Conservation (phyloP, 2,329 filamentous ascomycete genomes). For the Rhynchosporium agropyri region DNA sequence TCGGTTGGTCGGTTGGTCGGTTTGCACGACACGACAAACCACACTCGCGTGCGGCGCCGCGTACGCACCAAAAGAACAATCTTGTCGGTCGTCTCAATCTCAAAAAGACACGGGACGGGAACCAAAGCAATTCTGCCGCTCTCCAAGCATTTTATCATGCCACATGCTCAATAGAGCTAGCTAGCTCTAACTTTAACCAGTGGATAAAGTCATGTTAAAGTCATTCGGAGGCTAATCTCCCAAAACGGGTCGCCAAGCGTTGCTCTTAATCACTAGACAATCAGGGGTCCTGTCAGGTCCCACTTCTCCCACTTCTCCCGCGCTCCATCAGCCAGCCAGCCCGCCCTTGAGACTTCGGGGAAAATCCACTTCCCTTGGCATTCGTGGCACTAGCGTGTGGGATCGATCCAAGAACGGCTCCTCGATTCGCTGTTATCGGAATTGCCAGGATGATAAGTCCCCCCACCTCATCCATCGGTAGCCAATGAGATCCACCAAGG, state of each 20-base stretch:
- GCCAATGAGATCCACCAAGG: not conserved
- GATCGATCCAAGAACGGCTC: not conserved
- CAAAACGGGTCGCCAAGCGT: slow-evolving; percentile 12
- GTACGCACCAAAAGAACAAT: not conserved
- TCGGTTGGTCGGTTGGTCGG: no score
- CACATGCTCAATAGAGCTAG: slow-evolving; percentile 11
- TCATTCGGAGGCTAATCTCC: slow-evolving; percentile 4
- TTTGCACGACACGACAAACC: no score
- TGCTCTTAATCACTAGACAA: not conserved
- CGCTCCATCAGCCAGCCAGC: not conserved
- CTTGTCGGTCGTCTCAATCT: not conserved
- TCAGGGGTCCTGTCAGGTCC: not conserved
- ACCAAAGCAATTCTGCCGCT: not conserved
- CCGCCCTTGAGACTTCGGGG: not conserved
- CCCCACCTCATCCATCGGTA: not conserved
- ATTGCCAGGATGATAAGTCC: not conserved
- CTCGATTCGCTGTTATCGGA: not conserved
- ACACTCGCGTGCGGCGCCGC: no score
- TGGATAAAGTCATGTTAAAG: not conserved
- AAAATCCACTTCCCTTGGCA: not conserved
- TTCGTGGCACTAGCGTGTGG: not conserved
- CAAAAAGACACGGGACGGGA: not conserved
- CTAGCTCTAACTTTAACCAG: not conserved
- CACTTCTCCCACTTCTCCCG: not conserved
- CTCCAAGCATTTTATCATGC: not conserved